Evolutionary conservation across 2,329 filamentous ascomycete species (phyloP).

Genomic region (Metarhizium sp.): DNA sequence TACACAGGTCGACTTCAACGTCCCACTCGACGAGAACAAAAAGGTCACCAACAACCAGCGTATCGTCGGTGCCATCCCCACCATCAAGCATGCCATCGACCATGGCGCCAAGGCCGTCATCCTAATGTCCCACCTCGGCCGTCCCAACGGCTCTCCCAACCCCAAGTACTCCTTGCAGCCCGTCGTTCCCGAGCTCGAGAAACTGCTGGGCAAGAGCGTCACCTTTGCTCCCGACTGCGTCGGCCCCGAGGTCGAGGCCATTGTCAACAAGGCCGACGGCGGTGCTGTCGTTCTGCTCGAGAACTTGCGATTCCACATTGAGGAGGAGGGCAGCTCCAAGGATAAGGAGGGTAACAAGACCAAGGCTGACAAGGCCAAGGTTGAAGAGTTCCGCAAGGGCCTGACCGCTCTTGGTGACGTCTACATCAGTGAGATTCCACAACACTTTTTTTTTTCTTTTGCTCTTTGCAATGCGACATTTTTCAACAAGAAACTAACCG

Average conservation of each 20-base stretch:
- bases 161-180: conserved; percentile 92
- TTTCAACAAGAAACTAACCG: conserved; percentile 5
- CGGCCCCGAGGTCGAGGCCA: conserved; percentile 79
- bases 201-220: conserved; percentile 75
- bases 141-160: conserved; percentile 83
- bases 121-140: conserved; percentile 97
- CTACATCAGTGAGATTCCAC: conserved; percentile 72
- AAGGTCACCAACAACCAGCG: conserved; percentile 98
- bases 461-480: not conserved
- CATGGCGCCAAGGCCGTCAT: conserved; percentile 86
- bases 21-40: conserved; percentile 86
- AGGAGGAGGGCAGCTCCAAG: conserved; percentile 96
- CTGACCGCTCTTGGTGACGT: conserved; percentile 91
- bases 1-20: conserved; percentile 94
- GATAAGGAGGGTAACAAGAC: conserved; percentile 92
- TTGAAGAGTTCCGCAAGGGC: conserved; percentile 89
- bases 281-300: conserved; percentile 87
- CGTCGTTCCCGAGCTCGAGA: conserved; percentile 84
- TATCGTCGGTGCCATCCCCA: conserved; percentile 90
- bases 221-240: conserved; percentile 87
- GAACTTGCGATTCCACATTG: conserved; percentile 96
- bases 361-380: conserved; percentile 91
- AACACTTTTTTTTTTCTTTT: not conserved
- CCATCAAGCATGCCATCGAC: conserved; percentile 89
- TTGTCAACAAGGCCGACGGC: conserved; percentile 70